Evolutionary conservation across 768 basidiomycete species (phyloP).

Genomic region (Rhodosporidiobolus sp.): DNA sequence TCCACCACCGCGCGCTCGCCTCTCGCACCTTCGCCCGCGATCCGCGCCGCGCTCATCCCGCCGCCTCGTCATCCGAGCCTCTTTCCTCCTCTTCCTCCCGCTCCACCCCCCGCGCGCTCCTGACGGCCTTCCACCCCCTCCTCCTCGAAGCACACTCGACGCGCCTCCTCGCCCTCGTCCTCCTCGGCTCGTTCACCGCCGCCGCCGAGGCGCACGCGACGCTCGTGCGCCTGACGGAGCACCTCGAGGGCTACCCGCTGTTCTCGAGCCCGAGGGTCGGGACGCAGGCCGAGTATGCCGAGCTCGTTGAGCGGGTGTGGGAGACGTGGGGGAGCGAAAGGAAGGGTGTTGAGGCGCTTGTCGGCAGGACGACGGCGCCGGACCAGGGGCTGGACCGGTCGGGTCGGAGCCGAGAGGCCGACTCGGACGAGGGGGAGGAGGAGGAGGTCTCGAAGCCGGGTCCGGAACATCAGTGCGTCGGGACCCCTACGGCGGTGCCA

Average conservation of each 20-base stretch:
- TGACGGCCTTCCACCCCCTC: constrained; percentile 83
- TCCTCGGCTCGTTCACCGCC: constrained; percentile 69
- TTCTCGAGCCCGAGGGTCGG: constrained; percentile 83
- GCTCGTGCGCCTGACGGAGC: constrained; percentile 68
- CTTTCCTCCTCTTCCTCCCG: neutral
- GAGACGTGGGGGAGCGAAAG: constrained; percentile 59
- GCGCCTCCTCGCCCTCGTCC: constrained; percentile 67
- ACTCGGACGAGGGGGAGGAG: constrained; percentile 18
- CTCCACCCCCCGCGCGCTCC: constrained; percentile 47
- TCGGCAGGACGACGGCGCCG: too few species aligned
- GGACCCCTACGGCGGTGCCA: neutral
- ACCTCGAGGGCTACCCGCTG: constrained; percentile 81
- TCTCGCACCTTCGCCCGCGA: constrained; percentile 28
- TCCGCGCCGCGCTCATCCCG: constrained; percentile 10
- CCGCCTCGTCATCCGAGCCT: neutral
- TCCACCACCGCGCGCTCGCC: constrained; percentile 36
- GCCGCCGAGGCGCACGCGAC: constrained; percentile 65
- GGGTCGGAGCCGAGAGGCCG: constrained; percentile 8
- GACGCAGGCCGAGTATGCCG: constrained; percentile 77
- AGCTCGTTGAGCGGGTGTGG: constrained; percentile 75
- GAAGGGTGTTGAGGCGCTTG: too few species aligned
- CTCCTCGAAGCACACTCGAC: constrained; percentile 83
- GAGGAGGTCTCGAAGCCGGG: neutral
- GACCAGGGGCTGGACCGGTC: too few species aligned
- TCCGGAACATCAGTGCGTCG: too few species aligned